Base-by-base conservation (phyloP, 805 yeast species). In the Wickerhamomyces alni region DNA sequence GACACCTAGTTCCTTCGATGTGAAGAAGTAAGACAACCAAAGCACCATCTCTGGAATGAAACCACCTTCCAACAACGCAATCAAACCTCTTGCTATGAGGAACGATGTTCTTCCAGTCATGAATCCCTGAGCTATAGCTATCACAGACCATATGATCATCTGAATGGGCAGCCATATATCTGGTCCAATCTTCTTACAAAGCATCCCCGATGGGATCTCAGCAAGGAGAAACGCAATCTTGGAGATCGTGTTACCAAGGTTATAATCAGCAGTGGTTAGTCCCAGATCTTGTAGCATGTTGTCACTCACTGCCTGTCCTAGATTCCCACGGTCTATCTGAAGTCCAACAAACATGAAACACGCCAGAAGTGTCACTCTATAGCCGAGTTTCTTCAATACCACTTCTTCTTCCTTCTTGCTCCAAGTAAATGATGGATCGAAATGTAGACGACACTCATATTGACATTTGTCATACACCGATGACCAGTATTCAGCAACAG, bases 21-120 rank as follows among this genome's bases (percentile, higher is more conserved):
- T 81, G 61, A 74, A 82, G 57, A 82, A 82, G 55, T 80, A 82
- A 5, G 82, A 71, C 55, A 82, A 61, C 81, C 84, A 82, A 37
- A 81, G 62, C 35, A 75, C 67, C 17, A 74, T 58, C 48, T 80
- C 87, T 16, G 81, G 79, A 39, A 82, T 78, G 42, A 80, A 80
- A 0, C 87, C 87, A 39, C 87, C 86, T 55, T 80, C 79, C 11
- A 76, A 54, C 1, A 69, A 46, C 1, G 81, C 86, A 35, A 78
- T 56, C 5, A 76, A 59, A 2, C 71, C 71, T 39, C 84, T 61
- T 3, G 76, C 66, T 10, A 62, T 61, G 42, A 57, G 67, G 45
- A 75, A 77, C 0, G 72, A 65, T 2, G 63, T 52, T 43, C 63
- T 66, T 35, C 58, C 57, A 8, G 43, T 56, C 44, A 80, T 55